Conservation (phyloP, 2,329 filamentous ascomycete genomes). For the Albophoma yamanashiensis region DNA sequence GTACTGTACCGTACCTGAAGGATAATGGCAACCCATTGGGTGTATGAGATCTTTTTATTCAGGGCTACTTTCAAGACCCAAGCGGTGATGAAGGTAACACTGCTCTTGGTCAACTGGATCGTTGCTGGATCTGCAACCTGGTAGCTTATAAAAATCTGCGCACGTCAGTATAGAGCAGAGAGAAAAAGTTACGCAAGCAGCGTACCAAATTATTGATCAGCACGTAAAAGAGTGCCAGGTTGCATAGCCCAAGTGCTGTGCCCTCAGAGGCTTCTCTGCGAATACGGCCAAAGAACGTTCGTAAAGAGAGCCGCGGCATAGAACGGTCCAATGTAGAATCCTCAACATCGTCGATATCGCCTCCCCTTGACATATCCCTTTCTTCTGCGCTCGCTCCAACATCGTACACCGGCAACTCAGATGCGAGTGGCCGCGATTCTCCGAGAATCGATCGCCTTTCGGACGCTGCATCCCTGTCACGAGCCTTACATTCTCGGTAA, state of each 20-base stretch:
- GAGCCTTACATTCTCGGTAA: not conserved
- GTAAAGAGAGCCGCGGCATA: not conserved
- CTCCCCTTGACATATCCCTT: not conserved
- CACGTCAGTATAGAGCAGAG: not conserved
- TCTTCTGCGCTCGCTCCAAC: not conserved
- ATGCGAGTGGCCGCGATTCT: not conserved
- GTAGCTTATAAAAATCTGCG: not conserved
- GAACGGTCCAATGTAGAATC: not conserved
- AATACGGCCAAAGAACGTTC: not conserved
- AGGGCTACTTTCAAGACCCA: not conserved
- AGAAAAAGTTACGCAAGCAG: not conserved
- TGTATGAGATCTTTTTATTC: not conserved
- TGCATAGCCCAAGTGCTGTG: not conserved
- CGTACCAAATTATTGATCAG: not conserved
- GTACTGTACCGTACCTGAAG: not conserved
- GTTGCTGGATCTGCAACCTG: not conserved
- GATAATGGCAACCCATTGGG: not conserved
- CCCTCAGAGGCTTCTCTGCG: not conserved
- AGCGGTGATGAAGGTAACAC: not conserved
- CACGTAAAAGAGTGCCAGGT: not conserved
- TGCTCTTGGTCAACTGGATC: not conserved
- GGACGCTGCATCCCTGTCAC: not conserved
- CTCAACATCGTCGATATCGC: not conserved
- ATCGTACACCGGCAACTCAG: not conserved
- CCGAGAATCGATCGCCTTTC: not conserved